Conservation (phyloP, 1,139 yeast genomes). For the Saccharomyces hybrid region DNA sequence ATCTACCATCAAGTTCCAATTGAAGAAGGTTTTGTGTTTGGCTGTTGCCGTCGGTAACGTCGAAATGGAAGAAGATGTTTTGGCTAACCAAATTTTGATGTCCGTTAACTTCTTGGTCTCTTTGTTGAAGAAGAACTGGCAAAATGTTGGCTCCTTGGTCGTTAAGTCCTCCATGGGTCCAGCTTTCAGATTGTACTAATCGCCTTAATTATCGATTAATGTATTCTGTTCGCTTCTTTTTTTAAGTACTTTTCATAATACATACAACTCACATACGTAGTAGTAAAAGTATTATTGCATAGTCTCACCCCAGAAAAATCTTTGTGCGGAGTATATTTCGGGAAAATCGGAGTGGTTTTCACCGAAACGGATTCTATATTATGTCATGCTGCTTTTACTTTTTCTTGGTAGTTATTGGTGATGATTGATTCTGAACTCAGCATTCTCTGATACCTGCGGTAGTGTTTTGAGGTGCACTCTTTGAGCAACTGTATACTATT, state of each 20-base stretch:
- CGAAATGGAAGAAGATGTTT: constrained; percentile 94
- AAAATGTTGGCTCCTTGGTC: constrained; percentile 98
- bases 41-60: constrained; percentile 98
- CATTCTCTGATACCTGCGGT: background rate
- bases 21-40: constrained; percentile 90
- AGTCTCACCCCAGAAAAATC: background rate
- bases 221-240: background rate
- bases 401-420: background rate
- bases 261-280: background rate
- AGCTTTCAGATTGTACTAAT: constrained; percentile 97
- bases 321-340: background rate
- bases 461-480: background rate
- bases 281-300: background rate
- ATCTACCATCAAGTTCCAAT: constrained; percentile 99
- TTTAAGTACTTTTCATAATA: background rate
- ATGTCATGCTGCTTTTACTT: background rate
- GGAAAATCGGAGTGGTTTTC: background rate
- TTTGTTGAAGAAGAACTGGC: constrained; percentile 99
- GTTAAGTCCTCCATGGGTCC: constrained; percentile 99
- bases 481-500: background rate
- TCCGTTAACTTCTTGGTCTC: constrained; percentile 99
- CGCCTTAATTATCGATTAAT: constrained; percentile 5
- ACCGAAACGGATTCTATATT: background rate
- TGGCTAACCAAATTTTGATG: constrained; percentile 98
- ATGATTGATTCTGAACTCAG: background rate